Percentiles rank a stretch among this genome's conserved stretches.
Evolutionary conservation across 2,329 filamentous ascomycete species (phyloP).

Genomic region (Penicillium sp.): DNA sequence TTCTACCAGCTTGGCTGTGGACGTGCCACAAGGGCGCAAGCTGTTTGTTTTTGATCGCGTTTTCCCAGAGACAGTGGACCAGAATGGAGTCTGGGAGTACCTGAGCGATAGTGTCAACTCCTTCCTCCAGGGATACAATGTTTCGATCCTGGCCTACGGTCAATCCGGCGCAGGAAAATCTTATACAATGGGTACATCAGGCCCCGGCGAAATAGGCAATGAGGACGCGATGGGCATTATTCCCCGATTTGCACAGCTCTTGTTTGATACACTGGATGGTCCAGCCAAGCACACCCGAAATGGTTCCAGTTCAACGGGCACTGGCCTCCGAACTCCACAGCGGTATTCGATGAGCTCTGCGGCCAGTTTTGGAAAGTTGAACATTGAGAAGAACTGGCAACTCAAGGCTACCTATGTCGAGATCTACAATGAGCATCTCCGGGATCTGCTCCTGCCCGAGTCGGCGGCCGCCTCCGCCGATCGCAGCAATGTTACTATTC

Average conservation of each 20-base stretch:
- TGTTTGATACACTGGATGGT: constrained; percentile 84
- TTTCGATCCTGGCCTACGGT: constrained; percentile 92
- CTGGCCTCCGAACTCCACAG: constrained; percentile 75
- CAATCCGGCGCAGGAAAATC: constrained; percentile 98
- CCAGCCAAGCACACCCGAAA: constrained; percentile 55
- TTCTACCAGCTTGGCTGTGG: constrained; percentile 80
- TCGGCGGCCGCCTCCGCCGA: constrained; percentile 66
- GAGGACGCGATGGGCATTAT: constrained; percentile 80
- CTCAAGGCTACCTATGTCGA: constrained; percentile 89
- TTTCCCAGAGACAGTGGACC: constrained; percentile 77
- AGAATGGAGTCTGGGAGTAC: constrained; percentile 94
- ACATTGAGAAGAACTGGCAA: constrained; percentile 75
- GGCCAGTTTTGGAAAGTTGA: constrained; percentile 46
- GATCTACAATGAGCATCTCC: constrained; percentile 96
- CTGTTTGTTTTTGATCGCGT: constrained; percentile 96
- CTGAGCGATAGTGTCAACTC: constrained; percentile 83
- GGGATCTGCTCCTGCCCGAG: constrained; percentile 84
- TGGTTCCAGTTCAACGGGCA: constrained; percentile 73
- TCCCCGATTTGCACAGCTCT: constrained; percentile 77
- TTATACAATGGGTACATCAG: constrained; percentile 97
- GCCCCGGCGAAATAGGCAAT: constrained; percentile 73
- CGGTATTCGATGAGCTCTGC: constrained; percentile 68
- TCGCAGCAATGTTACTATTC: constrained; percentile 78
- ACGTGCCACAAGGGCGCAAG: constrained; percentile 88
- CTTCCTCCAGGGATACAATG: constrained; percentile 96